Conservation (phyloP, 805 yeast genomes). For the Yamadazyma sp. region DNA sequence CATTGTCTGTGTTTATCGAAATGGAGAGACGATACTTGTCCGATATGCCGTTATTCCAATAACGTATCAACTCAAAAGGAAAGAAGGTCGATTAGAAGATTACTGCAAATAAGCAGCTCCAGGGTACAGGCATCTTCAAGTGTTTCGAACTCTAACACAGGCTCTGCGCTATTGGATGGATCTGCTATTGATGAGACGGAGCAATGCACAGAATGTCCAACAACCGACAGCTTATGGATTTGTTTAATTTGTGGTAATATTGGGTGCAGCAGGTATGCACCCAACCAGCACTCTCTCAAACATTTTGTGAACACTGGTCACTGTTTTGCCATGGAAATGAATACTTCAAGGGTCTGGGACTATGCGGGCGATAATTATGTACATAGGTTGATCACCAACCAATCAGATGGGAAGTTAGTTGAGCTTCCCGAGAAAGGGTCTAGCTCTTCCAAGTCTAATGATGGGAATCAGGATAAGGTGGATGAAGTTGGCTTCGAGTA, state of each 20-base stretch:
- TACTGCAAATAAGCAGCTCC: constrained; percentile 21
- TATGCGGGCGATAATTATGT: constrained; percentile 90
- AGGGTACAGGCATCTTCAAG: constrained; percentile 15
- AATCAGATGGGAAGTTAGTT: constrained; percentile 85
- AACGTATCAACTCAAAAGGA: constrained; percentile 35
- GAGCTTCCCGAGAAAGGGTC: constrained; percentile 53
- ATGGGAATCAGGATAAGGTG: constrained; percentile 32
- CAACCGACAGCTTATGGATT: constrained; percentile 72
- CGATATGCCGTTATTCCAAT: constrained; percentile 81
- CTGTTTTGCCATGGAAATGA: constrained; percentile 87
- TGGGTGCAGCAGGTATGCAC: constrained; percentile 86
- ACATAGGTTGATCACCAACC: constrained; percentile 80
- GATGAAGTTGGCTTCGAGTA: constrained; percentile 74
- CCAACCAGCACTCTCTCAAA: constrained; percentile 78
- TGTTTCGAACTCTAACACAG: neutral
- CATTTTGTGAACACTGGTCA: constrained; percentile 79
- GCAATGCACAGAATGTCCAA: constrained; percentile 57
- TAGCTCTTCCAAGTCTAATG: constrained; percentile 5
- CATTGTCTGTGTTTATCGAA: constrained; percentile 85
- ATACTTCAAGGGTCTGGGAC: constrained; percentile 90
- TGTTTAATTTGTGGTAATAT: constrained; percentile 87
- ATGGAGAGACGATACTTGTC: constrained; percentile 90
- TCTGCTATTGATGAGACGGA: constrained; percentile 18
- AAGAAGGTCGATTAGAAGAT: constrained; percentile 31
- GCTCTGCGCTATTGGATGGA: constrained; percentile 1